Conservation (phyloP, 345 rosid species). For the Acer campestre region DNA sequence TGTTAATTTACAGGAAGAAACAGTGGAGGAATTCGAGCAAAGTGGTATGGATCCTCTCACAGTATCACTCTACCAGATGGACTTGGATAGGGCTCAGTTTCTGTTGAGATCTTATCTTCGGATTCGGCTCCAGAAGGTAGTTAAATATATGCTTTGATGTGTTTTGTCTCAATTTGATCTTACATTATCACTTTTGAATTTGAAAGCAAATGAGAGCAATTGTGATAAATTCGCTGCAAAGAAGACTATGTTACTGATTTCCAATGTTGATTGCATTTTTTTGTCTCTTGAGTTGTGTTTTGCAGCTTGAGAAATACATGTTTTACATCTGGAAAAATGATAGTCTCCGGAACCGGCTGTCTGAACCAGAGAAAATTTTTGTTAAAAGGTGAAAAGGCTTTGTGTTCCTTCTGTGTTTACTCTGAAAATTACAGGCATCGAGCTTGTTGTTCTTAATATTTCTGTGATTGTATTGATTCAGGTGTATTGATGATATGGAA, state of each 20-base stretch:
- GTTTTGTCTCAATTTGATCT: not conserved
- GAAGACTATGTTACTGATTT: not conserved
- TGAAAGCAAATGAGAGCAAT: not conserved
- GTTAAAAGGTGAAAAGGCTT: conserved; percentile 54
- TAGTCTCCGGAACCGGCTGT: conserved; percentile 52
- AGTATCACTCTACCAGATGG: conserved; percentile 86
- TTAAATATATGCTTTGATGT: not conserved
- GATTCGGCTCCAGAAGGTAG: conserved; percentile 79
- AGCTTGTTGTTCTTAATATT: not conserved
- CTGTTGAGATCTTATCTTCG: conserved; percentile 89
- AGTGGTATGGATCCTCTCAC: conserved; percentile 60
- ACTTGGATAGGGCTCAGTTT: conserved; percentile 79
- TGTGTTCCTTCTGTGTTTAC: not conserved
- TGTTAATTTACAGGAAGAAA: conserved; percentile 49
- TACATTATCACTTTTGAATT: not conserved
- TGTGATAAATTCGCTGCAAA: not conserved
- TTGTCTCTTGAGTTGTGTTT: not conserved
- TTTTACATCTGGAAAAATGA: conserved; percentile 58
- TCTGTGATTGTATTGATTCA: conserved; percentile 24
- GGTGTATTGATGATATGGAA: conserved; percentile 60
- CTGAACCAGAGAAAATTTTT: conserved; percentile 60
- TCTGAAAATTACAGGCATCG: not conserved
- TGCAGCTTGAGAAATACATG: conserved; percentile 82
- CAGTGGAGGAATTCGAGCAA: conserved; percentile 45
- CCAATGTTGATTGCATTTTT: not conserved